Evolutionary conservation across 2,329 filamentous ascomycete species (phyloP), one percentile per base, ranked within the genome.

Genomic region (Hortaea sp.): DNA sequence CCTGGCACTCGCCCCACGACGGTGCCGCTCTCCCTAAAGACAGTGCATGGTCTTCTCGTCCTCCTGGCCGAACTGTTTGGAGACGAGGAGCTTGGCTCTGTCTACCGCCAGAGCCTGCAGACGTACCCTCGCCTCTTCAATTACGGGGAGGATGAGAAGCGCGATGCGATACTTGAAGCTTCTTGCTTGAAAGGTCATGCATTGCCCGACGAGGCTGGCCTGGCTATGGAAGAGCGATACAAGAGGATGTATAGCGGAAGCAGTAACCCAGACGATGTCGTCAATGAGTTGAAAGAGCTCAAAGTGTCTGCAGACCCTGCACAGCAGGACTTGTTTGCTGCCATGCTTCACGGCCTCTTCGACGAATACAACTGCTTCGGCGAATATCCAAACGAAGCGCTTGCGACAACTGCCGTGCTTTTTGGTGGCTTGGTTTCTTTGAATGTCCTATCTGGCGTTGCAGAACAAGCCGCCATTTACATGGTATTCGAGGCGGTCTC

Each of bases 401-500:
- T 98, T 43, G 90, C 90, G 6, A 97, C 90, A 7, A 98, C 92
- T 0, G 90, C 92, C 4, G 89, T 98, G 7, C 77, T 98, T 29
- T 98, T 98, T 63, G 92, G 92, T 46, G 92, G 90, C 29, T 41
- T 62, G 6, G 95, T 98, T 59, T 89, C 89, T 43, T 92, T 88
- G 68, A 88, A 89, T 59, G 76, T 98, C 5, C 85, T 98, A 43
- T 88, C 88, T 5, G 84, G 88, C 38, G 78, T 98, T 12, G 88
- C 92, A 3, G 78, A 97, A 31, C 88, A 95, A 62, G 88, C 95
- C 47, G 92, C 87, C n/a, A 73, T 97, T 11, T 88, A 86, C 11
- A 95, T 98, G 88, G 94, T 98, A 52, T 73, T 97, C n/a, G 89
- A 98, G 64, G 88, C 92, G 9, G 88, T 98, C 27, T 78, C 87